Evolutionary conservation across 2,329 filamentous ascomycete species (phyloP).

Genomic region (Xylariaceae sp.): DNA sequence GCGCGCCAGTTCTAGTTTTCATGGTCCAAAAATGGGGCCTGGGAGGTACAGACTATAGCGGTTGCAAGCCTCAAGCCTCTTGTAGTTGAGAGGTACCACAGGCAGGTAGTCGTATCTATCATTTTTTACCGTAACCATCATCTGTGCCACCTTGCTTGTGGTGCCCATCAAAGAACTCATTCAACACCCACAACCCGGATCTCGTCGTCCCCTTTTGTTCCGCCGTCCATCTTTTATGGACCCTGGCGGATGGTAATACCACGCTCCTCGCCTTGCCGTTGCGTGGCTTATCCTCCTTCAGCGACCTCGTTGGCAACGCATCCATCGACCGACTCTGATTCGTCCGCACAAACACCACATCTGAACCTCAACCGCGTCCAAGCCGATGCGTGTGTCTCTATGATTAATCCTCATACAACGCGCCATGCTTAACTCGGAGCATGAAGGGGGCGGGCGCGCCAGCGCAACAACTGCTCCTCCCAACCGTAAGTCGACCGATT

Average conservation of each 20-base stretch:
- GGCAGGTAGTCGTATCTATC: too few species aligned
- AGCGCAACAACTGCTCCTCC: constrained; percentile 17
- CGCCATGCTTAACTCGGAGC: constrained; percentile 28
- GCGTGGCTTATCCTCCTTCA: not conserved
- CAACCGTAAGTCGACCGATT: constrained; percentile 30
- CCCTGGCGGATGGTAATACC: not conserved
- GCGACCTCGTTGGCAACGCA: not conserved
- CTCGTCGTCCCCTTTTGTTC: not conserved
- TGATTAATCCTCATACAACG: constrained; percentile 19
- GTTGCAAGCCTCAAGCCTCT: constrained; percentile 9
- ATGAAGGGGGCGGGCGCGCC: constrained; percentile 26
- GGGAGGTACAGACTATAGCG: too few species aligned
- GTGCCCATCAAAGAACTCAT: constrained; percentile 5
- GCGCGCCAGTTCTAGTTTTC: not conserved
- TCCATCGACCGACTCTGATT: not conserved
- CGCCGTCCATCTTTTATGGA: not conserved
- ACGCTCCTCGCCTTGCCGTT: not conserved
- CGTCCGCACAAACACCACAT: not conserved
- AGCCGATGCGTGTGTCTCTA: constrained; percentile 9
- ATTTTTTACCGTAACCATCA: too few species aligned
- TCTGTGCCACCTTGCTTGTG: not conserved
- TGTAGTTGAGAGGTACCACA: not conserved
- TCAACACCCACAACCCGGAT: not conserved
- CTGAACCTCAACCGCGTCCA: not conserved
- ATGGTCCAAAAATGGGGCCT: too few species aligned